Base-by-base conservation (phyloP, 129 eudicot species). In the Helichrysum umbraculigerum region DNA sequence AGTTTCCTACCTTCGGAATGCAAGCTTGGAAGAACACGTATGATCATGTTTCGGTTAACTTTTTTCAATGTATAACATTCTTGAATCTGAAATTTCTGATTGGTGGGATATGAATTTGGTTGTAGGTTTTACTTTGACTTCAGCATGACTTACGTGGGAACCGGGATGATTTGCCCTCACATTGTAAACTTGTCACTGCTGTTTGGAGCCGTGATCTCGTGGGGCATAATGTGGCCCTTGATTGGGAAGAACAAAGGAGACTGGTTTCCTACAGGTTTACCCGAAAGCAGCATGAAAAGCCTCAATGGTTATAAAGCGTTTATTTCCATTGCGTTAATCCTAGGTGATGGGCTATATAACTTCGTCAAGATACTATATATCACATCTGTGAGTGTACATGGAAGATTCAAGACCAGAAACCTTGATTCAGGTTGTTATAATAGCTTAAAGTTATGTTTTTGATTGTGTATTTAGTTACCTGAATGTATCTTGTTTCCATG, bases 151-250 rank as follows among this genome's bases (percentile, higher is more conserved):
- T 94, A 88, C 22, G 92, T 94, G 70, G 99, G 99, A 71, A 88
- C 93, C 1, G 96, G 99, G 39, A 91, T 94, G 99, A 94, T 94
- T 28, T 94, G 97, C 72, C 85, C 99, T 57, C 93, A 94, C 84
- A 88, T 87, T 41, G 96, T 94, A 60, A 94, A 94, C 87, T 28
- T 94, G 34, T 94, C 99, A 7, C 66, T 91, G 83, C 86, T 94
- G 35, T 70, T 94, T 67, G 97, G 99, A 76, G 93, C 97, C 22
- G 83, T 91, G 30, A 59, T 94, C 72, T 94, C 99, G 8, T 93
- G 96, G 92, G 98, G 98, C 35, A 70, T 93, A 22, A 90, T 94
- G 99, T 94, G 97, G 96, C 99, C 99, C 0, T 83, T 91, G 39
- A 84, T 94, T 2, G 81, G 74, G 52, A 81, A 39, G 2, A 81